Percentiles rank a stretch among this genome's conserved stretches.
These are phyloP conservation scores for Tetracladium maxilliforme DNA, from an alignment of 2,329 filamentous ascomycete species.

Conservation along the genomic window DNA sequence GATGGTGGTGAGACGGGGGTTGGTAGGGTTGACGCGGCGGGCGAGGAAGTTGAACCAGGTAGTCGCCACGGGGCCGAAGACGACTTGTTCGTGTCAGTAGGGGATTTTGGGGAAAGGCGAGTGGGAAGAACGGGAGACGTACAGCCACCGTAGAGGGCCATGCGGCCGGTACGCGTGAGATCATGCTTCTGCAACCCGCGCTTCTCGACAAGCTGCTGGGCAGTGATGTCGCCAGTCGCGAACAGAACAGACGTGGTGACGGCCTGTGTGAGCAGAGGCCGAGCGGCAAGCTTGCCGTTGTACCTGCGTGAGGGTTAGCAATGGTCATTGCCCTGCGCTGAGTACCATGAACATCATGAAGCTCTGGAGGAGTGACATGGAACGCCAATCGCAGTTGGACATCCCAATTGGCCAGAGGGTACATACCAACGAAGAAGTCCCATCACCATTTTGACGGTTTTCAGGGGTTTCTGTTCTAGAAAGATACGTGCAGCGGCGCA, in stretches of 20 bases:
- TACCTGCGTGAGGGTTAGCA: constrained; percentile 43
- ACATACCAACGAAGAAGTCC: no score
- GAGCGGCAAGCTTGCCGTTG: constrained; percentile 63
- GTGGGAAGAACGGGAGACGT: constrained; percentile 15
- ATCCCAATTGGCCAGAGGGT: no score
- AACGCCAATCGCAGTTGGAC: no score
- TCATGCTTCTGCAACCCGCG: constrained; percentile 67
- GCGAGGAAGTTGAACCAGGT: constrained; percentile 58
- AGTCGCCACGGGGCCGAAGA: constrained; percentile 59
- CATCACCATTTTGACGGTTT: no score
- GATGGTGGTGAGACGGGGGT: constrained; percentile 41
- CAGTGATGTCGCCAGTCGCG: constrained; percentile 77
- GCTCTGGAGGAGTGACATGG: no score
- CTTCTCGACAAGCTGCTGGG: constrained; percentile 82
- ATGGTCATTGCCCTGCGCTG: neutral
- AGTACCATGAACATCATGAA: neutral
- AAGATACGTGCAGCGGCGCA: no score
- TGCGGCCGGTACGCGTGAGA: constrained; percentile 54
- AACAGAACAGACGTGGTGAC: constrained; percentile 87
- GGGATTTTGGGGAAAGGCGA: neutral
- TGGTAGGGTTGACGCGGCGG: constrained; percentile 39
- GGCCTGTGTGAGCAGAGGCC: constrained; percentile 80
- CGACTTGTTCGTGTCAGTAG: constrained; percentile 19
- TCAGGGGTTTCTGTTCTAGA: no score
- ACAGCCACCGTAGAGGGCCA: constrained; percentile 71